Base-by-base conservation (phyloP, 2,329 filamentous ascomycete genomes). In the Cladosporium sp. region DNA sequence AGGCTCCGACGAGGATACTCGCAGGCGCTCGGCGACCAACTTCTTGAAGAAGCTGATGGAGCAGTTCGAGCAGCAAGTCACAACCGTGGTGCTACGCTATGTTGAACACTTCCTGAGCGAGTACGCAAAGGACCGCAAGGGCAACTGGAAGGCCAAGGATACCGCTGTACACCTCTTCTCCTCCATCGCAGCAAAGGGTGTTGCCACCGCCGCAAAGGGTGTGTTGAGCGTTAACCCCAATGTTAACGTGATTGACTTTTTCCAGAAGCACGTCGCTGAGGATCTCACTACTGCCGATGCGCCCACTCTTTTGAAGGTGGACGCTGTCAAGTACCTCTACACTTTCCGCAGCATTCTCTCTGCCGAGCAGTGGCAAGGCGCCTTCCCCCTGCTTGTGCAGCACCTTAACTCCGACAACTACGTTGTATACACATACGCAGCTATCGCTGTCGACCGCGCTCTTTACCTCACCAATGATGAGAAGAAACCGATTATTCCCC, bases 251-350 rank as follows among this genome's bases (percentile, higher is more conserved):
- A 89, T 97, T 28, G 91, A 96, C 57, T 99, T 97, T 80, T 98
- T 99, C 82, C 90, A 96, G 76, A 91, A 91, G 68, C 87, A 98
- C 77, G 90, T 99, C 73, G 94, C 94, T 12, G 85, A 88, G n/a
- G 95, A 99, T 77, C 83, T 99, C 49, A 83, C 96, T 67, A 84
- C 86, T n/a, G 83, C 87, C 37, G 82, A 85, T 33, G 86, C 90
- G 1, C 87, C 96, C 72, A 90, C 93, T 10, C 93, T 99, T 67
- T 85, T 97, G 72, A 96, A 97, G 81, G 94, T 99, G 18, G 95
- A 98, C 78, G 94, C 94, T 21, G 97, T 99, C 84, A 99, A 98
- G 78, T 99, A 93, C 77, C 86, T 99, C 46, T 97, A 99, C 83
- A 92, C 91, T 53, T 99, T 99, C 87, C 90, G 95, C 73, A 97